Evolutionary conservation across 202 grass and related monocot genomes (phyloP), one percentile per base, ranked within the genome.

Genomic region (Schoenoplectus tabernaemontani): DNA sequence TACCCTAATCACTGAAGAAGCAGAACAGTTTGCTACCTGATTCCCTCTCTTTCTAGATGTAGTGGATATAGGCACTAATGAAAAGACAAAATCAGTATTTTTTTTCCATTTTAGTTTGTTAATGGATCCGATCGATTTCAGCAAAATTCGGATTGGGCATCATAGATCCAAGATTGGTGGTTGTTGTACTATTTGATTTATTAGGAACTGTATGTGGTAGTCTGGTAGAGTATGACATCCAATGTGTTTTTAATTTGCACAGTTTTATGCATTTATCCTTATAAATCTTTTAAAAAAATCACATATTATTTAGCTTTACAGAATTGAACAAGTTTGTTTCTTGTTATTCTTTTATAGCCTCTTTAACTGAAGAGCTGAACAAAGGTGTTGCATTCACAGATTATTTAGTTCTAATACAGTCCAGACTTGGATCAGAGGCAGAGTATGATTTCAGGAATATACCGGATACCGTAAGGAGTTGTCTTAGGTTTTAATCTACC

Each of bases 1-100:
- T 20, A 57, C 87, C 2, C 63, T 81, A 23, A 71, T 80, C 44
- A 72, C 87, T 15, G 85, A 90, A 59, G 89, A 88, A 59, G 23
- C 64, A 12, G 77, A n/a, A 59, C 57, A 77, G 23, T 78, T 74
- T 71, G 73, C 84, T 48, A 82, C 84, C 67, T 89, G 10, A n/a
- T n/a, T n/a, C n/a, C n/a, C n/a, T n/a, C 54, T 78, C 75, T 43
- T 32, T 33, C 26, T 74, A 53, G 26, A 34, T 74, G 69, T 74
- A 34, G 46, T 51, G 3, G 19, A 75, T 51, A 54, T 54, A 9
- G 24, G 36, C 48, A 53, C n/a, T 26, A 54, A 4, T 54, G 70
- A 28, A 53, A 75, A 13, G 34, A 5, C 30, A 53, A 13, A 50
- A 16, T 54, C 19, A 34, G 60, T 53, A 0, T 34, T 48, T 38